Evolutionary conservation across 805 yeast genomes (phyloP).

Genomic region (Kluyveromyces aestuarii): DNA sequence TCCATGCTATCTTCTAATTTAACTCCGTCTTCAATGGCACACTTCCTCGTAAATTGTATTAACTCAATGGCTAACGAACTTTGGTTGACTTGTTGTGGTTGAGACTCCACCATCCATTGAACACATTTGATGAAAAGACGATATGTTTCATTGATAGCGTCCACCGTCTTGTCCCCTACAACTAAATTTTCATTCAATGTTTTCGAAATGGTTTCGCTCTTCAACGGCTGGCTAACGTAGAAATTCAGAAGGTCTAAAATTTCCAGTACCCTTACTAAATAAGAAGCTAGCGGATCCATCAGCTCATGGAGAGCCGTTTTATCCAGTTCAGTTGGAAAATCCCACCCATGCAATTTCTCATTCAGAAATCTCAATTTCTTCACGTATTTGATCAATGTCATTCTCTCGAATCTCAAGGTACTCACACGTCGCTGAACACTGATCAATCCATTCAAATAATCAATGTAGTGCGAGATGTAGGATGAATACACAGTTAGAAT

Average conservation of each 20-base stretch:
- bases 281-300: slow-evolving; percentile 15
- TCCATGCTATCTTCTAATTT: slow-evolving; percentile 22
- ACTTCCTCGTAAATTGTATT: slow-evolving; percentile 22
- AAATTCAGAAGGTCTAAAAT: slow-evolving; percentile 24
- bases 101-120: slow-evolving; percentile 29
- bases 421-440: slow-evolving; percentile 24
- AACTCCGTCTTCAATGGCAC: slow-evolving; percentile 25
- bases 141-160: slow-evolving; percentile 21
- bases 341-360: slow-evolving; percentile 14
- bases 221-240: slow-evolving; percentile 24
- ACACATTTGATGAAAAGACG: slow-evolving; percentile 27
- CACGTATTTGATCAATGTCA: slow-evolving; percentile 26
- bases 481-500: slow-evolving; percentile 12
- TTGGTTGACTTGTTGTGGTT: slow-evolving; percentile 9
- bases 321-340: slow-evolving; percentile 3
- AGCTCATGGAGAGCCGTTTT: slow-evolving; percentile 4
- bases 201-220: slow-evolving; percentile 27
- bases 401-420: slow-evolving; percentile 25
- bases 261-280: slow-evolving; percentile 21
- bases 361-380: slow-evolving; percentile 28
- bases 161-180: slow-evolving; percentile 15
- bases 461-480: slow-evolving; percentile 23
- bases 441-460: slow-evolving; percentile 25
- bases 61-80: slow-evolving; percentile 16
- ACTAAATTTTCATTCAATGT: slow-evolving; percentile 23